A percentile compares a stretch with the other conserved stretches of the same genome.
Evolutionary conservation across 2,329 filamentous ascomycete species (phyloP).

Genomic region (Nemania sp.): DNA sequence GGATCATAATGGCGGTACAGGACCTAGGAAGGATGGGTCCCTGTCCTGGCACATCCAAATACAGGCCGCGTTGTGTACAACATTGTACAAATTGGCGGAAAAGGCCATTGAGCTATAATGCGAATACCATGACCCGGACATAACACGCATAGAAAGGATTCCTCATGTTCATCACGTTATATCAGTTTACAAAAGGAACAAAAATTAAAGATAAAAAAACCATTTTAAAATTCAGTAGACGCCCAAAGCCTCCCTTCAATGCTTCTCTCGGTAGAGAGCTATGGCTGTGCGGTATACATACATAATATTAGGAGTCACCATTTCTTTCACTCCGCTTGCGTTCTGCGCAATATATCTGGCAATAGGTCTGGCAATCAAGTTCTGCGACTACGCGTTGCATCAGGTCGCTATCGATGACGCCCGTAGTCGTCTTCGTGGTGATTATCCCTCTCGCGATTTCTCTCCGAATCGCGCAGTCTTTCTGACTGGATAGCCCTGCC

Average conservation of each 20-base stretch:
- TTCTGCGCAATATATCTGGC: neutral
- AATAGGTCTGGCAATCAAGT: no score
- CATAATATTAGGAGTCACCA: no score
- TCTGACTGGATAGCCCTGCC: conserved; percentile 72
- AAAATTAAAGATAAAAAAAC: no score
- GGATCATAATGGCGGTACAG: neutral
- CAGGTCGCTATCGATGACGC: conserved; percentile 52
- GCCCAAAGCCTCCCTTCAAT: no score
- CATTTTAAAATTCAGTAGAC: no score
- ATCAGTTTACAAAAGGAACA: no score
- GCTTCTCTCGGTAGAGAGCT: no score
- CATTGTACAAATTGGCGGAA: conserved; percentile 20
- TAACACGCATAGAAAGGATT: conserved; percentile 3
- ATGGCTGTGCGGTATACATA: no score
- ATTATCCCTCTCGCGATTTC: conserved; percentile 39
- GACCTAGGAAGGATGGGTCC: neutral
- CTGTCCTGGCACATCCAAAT: neutral
- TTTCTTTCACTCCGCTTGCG: neutral
- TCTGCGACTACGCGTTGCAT: conserved; percentile 1
- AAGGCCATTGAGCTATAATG: neutral
- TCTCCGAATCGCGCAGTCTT: conserved; percentile 47
- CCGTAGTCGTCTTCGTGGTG: conserved; percentile 61
- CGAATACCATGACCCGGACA: conserved; percentile 6
- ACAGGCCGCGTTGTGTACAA: conserved; percentile 19
- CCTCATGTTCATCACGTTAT: no score